Base-by-base conservation (phyloP, 2,329 filamentous ascomycete species). In the Polytolypa hystricis region DNA sequence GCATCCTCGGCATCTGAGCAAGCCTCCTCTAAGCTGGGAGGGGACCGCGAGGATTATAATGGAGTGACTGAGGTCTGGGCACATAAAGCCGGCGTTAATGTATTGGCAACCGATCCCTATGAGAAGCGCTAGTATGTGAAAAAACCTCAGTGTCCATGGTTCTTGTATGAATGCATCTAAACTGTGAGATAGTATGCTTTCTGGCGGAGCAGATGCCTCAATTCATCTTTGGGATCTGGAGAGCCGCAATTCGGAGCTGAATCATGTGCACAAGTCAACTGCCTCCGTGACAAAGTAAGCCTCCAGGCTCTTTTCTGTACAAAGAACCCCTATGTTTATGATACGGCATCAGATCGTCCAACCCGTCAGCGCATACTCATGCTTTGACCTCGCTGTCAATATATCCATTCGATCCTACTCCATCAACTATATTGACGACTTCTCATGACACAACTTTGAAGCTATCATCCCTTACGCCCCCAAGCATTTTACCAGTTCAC, bases 221-320 rank as follows among this genome's bases (percentile, higher is more conserved):
- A 76, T 95, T 51, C 82, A 79, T 47, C 63, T 95, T 30, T 95
- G 87, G 87, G 80, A 95, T 59, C 71, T 95, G 5, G 82, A 93
- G 50, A 64, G 71, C 33, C 65, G 67, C 47, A 55, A 64, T 60
- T 43, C 56, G 42, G 42, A 57, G 56, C 23, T 69, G 68, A 50
- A 69, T 55, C 12, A 79, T 71, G 49, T 67, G n/a, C 53, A 64
- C 32, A 46, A 62, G 5, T 73, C 82, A 2, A 55, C 70, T 14
- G 70, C 66, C 33, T 65, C 64, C 32, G 47, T 62, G 34, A 52
- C 49, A 40, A 60, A 53, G 46, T 53, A 12, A 19, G 42, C 16
- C 20, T 32, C 32, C 36, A 39, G n/a, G n/a, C n/a, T n/a, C n/a
- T n/a, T n/a, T n/a, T 42, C 20, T 35, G 30, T 33, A 42, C 38